Conservation (phyloP, 805 yeast genomes). For the Ogataea allantospora region DNA sequence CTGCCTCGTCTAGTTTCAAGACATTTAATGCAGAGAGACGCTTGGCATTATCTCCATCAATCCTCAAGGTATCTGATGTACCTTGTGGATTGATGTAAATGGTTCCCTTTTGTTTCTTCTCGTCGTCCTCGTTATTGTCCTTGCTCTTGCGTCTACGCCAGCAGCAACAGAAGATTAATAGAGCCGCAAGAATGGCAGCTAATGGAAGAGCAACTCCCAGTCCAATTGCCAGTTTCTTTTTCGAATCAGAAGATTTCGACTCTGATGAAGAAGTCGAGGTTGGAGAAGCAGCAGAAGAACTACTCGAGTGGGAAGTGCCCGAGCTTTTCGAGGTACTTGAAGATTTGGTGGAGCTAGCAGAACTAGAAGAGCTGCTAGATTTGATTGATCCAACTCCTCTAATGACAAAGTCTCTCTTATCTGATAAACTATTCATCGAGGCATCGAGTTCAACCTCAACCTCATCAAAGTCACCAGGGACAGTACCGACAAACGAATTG, state of each 20-base stretch:
- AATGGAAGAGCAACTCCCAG: conserved; percentile 85
- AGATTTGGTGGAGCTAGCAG: conserved; percentile 28
- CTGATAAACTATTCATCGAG: conserved; percentile 33
- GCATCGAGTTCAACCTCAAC: conserved; percentile 44
- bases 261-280: conserved; percentile 4
- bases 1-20: conserved; percentile 47
- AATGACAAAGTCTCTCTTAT: conserved; percentile 48
- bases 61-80: conserved; percentile 24
- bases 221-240: conserved; percentile 76
- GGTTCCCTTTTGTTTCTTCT: conserved; percentile 22
- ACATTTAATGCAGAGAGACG: conserved; percentile 51
- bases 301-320: conserved; percentile 1
- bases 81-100: conserved; percentile 22
- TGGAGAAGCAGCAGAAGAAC: conserved; percentile 3
- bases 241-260: conserved; percentile 22
- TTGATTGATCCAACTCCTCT: conserved; percentile 44
- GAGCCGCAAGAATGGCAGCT: conserved; percentile 45
- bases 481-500: conserved; percentile 66
- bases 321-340: conserved; percentile 26
- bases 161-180: conserved; percentile 56
- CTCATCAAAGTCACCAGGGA: conserved; percentile 49
- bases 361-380: conserved; percentile 19
- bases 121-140: conserved; percentile 28
- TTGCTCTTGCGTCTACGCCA: conserved; percentile 43
- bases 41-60: conserved; percentile 28